Base-by-base conservation (phyloP, 2,329 filamentous ascomycete genomes). In the Sporothrix phasma region DNA sequence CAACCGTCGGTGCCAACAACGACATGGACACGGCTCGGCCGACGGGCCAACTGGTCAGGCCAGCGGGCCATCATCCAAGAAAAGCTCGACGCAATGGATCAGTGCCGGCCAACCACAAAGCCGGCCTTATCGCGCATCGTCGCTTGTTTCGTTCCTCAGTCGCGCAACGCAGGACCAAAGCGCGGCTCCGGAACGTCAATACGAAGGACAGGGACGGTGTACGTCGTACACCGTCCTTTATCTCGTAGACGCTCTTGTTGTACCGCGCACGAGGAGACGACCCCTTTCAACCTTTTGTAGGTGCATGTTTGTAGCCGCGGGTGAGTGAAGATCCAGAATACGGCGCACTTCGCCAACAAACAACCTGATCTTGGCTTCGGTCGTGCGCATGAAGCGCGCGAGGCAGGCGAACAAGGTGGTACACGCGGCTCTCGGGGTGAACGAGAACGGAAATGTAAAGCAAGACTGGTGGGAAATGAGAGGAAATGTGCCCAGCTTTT, bases 61-160 rank as follows among this genome's bases (percentile, higher is more conserved):
- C 51, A 54, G 39, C 51, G 39, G 51, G 31, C 51, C 51, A 39
- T 31, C 51, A 39, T 24, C 31, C 19, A 54, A 54, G 31, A 39
- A n/a, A 19, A 54, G 17, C 17, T 41, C 8, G 24, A 45, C n/a
- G n/a, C n/a, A n/a, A n/a, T n/a, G 39, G 34, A 37, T n/a, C n/a
- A 11, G 34, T 37, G 8, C 34, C 34, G 13, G 34, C 56, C 47
- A 39, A 41, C n/a, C 61, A 54, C 34, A 54, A 39, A 39, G 22
- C 11, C 10, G 31, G 24, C 22, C 4, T 5, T 10, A 24, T 19
- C 51, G 51, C 51, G 31, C 29, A n/a, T 37, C 39, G 49, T 63
- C 61, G 61, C 51, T 58, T 63, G 29, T 39, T 63, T 39, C 22
- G 49, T 17, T 15, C 31, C 13, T 63, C 39, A 63, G 26, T 58